Conservation (phyloP, 129 eudicot genomes). For the Helichrysum umbraculigerum region DNA sequence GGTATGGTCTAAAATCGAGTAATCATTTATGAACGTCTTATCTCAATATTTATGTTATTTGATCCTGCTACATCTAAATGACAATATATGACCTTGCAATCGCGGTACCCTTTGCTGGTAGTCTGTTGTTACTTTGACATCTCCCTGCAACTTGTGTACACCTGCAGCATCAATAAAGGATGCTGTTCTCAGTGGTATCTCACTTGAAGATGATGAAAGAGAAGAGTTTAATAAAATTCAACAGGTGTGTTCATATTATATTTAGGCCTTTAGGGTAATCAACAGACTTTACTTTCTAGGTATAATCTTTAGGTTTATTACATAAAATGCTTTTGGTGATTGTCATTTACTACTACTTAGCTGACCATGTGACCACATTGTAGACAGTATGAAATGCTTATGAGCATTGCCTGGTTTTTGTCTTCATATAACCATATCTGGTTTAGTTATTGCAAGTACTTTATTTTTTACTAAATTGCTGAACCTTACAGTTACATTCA, state of each 20-base stretch:
- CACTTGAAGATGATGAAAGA: constrained; percentile 92
- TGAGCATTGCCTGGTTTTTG: neutral
- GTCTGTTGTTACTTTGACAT: neutral
- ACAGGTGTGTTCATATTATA: constrained; percentile 53
- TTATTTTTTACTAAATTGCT: neutral
- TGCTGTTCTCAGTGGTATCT: constrained; percentile 91
- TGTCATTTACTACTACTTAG: neutral
- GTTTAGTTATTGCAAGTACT: neutral
- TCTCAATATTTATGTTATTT: neutral
- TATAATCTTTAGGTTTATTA: neutral
- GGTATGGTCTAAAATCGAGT: neutral
- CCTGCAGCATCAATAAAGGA: constrained; percentile 86
- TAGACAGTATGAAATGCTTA: neutral
- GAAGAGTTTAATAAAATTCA: constrained; percentile 83
- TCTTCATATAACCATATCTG: neutral
- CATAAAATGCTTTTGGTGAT: neutral
- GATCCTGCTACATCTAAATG: neutral
- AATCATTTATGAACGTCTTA: neutral
- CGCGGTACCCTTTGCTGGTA: neutral
- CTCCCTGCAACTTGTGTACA: constrained; percentile 20
- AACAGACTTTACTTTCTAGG: neutral
- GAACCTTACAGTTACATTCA: neutral
- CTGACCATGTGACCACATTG: neutral
- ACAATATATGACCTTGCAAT: neutral
- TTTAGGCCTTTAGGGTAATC: neutral